These are phyloP conservation scores for Moricandia arvensis DNA, from an alignment of 345 rosid genomes.

Conservation along the genomic window DNA sequence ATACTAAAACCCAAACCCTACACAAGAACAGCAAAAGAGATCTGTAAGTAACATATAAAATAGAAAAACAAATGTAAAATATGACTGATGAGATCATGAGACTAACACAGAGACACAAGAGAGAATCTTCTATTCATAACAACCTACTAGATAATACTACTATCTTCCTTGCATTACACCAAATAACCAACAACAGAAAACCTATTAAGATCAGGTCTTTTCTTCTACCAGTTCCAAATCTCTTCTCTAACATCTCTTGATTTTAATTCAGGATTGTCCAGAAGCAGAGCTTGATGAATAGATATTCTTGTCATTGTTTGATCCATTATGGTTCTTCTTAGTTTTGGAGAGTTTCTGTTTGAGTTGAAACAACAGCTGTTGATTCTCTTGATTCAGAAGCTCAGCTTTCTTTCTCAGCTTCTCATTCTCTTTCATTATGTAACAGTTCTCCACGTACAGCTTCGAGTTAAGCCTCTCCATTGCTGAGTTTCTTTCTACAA, in stretches of 20 bases:
- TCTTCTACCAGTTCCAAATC: neutral
- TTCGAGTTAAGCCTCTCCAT: slow-evolving; percentile 95
- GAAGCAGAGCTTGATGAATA: slow-evolving; percentile 32
- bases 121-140: too few species aligned
- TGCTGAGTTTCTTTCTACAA: slow-evolving; percentile 12
- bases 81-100: too few species aligned
- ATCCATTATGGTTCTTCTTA: slow-evolving; percentile 37
- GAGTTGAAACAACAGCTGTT: slow-evolving; percentile 78
- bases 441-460: slow-evolving; percentile 71
- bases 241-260: neutral
- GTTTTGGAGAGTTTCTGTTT: slow-evolving; percentile 63
- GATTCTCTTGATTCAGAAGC: slow-evolving; percentile 92
- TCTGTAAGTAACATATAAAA: too few species aligned
- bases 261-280: neutral
- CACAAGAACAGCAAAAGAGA: too few species aligned
- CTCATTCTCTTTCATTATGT: slow-evolving; percentile 89
- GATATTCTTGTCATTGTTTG: slow-evolving; percentile 2
- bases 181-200: neutral
- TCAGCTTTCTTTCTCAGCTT: slow-evolving; percentile 95
- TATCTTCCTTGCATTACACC: too few species aligned
- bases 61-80: too few species aligned
- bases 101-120: too few species aligned
- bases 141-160: too few species aligned
- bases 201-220: slow-evolving; percentile 1
- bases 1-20: too few species aligned